Evolutionary conservation across 202 grass and related monocot genomes (phyloP), one percentile per base, ranked within the genome.

Genomic region (Panicum hallii): DNA sequence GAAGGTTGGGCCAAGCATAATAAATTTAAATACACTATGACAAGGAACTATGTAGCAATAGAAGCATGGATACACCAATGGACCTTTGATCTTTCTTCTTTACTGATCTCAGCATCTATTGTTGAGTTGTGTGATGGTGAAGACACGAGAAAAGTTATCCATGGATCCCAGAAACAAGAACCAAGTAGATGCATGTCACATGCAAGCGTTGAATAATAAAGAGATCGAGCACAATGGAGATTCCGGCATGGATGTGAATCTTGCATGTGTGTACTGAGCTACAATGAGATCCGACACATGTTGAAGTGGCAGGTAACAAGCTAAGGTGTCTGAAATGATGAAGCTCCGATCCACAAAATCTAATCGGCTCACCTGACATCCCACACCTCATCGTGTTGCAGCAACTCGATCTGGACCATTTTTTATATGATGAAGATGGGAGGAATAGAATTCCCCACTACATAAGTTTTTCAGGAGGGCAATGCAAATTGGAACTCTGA

Each of bases 111-210:
- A 14, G 36, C 2, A 23, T 49, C 44, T 56, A 47, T 11, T 30
- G 44, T 12, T 54, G 56, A 61, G 67, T 41, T 30, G 79, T 74
- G 78, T 72, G 87, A 79, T 7, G 67, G 34, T 72, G 80, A 87
- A 89, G 90, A 68, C 72, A 48, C 4, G 40, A 69, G 77, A 19
- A 92, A 92, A 89, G 80, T 16, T 67, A 16, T 47, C 63, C 64
- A 73, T 62, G 43, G 57, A 75, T 77, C 63, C 66, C 42, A 65
- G 72, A 79, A 80, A 62, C 34, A 77, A 69, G 11, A 77, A 62
- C 55, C 55, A 46, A 26, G 74, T 62, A 26, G 74, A 77, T 77
- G 55, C 40, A 14, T 77, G 74, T 77, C 74, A 60, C 74, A 42
- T 74, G 72, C 30, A 22, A 76, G 49, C 4, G n/a, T 14, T n/a